Percentiles rank a stretch among this genome's conserved stretches.
Conservation (phyloP, 306 rosid species). For the Lithocarpus polystachyus region DNA sequence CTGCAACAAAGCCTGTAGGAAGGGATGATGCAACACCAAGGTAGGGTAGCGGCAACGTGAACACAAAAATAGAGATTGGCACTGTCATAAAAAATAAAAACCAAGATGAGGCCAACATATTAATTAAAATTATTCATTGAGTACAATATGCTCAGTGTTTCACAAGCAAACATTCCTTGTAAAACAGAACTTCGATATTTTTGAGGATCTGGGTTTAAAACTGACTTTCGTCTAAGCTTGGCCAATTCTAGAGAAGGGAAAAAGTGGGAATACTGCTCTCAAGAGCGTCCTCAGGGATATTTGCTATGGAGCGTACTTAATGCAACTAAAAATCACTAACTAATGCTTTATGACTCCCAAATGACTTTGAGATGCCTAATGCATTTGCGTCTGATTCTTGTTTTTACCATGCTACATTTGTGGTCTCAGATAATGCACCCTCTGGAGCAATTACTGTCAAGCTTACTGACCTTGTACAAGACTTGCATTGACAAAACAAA, state of each 20-base stretch:
- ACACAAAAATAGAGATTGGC: constrained; percentile 67
- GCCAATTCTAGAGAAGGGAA: too few species aligned
- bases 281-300: neutral
- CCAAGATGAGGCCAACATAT: neutral
- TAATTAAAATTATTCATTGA: neutral
- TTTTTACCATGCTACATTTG: too few species aligned
- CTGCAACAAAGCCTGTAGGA: constrained; percentile 76
- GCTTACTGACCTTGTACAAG: neutral
- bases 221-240: too few species aligned
- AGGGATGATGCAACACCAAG: constrained; percentile 69
- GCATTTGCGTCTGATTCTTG: too few species aligned
- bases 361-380: too few species aligned
- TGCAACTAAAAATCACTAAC: neutral
- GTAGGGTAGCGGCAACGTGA: constrained; percentile 84
- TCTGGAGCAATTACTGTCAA: neutral
- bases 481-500: constrained; percentile 4
- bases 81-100: constrained; percentile 51
- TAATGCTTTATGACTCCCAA: neutral
- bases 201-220: too few species aligned
- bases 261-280: too few species aligned
- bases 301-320: neutral
- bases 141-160: neutral
- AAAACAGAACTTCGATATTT: too few species aligned
- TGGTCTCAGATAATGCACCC: neutral
- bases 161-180: too few species aligned